Evolutionary conservation across 345 rosid genomes (phyloP).

Genomic region (Carallia brachiata): DNA sequence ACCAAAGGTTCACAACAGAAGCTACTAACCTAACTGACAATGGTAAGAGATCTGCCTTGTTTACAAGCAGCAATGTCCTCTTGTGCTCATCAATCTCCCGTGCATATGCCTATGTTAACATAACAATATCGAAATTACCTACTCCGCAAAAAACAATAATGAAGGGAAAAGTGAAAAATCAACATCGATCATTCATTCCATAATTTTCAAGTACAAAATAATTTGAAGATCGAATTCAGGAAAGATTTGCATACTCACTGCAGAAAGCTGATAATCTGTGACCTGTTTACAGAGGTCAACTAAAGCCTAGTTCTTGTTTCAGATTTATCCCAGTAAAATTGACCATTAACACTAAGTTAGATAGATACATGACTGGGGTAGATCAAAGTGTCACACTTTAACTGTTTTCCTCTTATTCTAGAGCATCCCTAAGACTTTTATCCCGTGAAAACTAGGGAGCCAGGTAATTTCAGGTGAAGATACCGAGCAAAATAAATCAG

Average conservation of each 20-base stretch:
- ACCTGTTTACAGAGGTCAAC: neutral
- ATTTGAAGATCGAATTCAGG: neutral
- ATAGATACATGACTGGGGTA: no score
- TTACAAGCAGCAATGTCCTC: constrained; percentile 80
- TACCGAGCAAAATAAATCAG: neutral
- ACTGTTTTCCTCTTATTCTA: neutral
- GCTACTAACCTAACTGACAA: constrained; percentile 56
- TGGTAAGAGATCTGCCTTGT: constrained; percentile 93
- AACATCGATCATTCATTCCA: neutral
- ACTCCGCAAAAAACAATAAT: neutral
- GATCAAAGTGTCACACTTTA: neutral
- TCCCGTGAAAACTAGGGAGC: neutral
- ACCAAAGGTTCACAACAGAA: neutral
- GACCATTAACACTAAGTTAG: no score
- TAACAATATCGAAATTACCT: neutral
- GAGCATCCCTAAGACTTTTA: neutral
- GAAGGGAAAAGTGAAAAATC: neutral
- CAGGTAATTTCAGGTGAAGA: neutral
- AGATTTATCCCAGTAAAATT: no score
- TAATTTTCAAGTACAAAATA: neutral
- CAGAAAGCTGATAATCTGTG: neutral
- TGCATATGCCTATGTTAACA: constrained; percentile 60
- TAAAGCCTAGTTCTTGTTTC: neutral
- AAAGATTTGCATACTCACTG: neutral
- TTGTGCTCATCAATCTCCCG: constrained; percentile 72